phyloP scores from a whole-genome alignment of 176 grass and related monocot genomes.

The Olyra latifolia region DNA sequence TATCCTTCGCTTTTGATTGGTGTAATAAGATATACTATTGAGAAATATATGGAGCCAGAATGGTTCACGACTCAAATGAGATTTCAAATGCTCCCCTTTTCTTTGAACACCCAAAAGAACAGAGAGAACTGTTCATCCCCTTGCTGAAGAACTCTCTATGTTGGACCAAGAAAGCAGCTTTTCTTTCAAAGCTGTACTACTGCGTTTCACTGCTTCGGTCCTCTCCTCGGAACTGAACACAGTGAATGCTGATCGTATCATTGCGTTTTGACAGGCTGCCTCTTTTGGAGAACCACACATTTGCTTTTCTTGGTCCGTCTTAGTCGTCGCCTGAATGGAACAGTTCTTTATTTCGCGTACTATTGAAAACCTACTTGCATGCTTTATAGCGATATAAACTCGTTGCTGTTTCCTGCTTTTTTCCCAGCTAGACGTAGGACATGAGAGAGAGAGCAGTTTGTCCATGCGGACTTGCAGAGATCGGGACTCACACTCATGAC shows the following conservation, averaged over 20 bases:
- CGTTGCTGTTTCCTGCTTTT: background rate
- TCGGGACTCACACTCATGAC: no score
- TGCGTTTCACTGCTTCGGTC: background rate
- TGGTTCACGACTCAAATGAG: background rate
- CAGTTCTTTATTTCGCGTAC: background rate
- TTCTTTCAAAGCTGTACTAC: slow-evolving; percentile 17
- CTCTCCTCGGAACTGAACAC: background rate
- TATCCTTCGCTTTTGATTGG: slow-evolving; percentile 4
- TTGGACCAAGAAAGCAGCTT: slow-evolving; percentile 37
- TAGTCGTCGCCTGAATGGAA: background rate
- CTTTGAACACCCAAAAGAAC: no score
- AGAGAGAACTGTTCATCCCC: background rate
- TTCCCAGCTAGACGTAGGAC: background rate
- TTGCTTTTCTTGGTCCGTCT: background rate
- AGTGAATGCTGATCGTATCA: slow-evolving; percentile 16
- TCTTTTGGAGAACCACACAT: slow-evolving; percentile 1
- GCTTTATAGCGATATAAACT: background rate
- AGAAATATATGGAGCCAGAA: background rate
- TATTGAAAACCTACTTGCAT: no score
- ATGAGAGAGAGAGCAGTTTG: background rate
- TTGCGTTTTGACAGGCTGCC: slow-evolving; percentile 33
- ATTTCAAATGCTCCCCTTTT: background rate
- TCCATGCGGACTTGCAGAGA: background rate
- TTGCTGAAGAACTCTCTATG: background rate
- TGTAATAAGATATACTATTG: background rate